Evolutionary conservation across 148 eudicot genomes (phyloP), one percentile per base, ranked within the genome.

Genomic region (Vaccinium corymbosum): DNA sequence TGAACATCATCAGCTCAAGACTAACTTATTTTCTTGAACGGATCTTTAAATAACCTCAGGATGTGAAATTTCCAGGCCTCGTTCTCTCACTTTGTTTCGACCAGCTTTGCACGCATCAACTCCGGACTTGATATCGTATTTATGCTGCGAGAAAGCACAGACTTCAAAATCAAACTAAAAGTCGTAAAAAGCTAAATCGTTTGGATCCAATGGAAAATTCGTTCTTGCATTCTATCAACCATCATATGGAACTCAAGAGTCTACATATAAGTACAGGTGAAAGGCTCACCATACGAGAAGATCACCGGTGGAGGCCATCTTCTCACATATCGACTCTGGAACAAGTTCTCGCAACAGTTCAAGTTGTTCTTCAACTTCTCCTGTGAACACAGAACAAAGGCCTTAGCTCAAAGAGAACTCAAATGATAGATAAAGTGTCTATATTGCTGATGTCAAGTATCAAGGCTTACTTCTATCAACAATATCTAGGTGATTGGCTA

Each of bases 281-380:
- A 51, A 22, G 78, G 76, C 91, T 72, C 88, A 93, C 98, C 95
- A 89, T 19, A 93, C 8, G 49, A 94, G 90, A 86, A 88, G 83
- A 85, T 91, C 94, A 38, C 99, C 98, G 79, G 89, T 91, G 16
- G 85, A 82, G 80, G 88, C 89, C 6, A 70, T 38, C 78, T 90
- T 86, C 89, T 93, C 94, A 57, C 87, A 83, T 71, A 94, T 83
- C 83, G 88, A 96, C 72, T 93, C 98, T 8, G 99, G 99, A 51
- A 87, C 95, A 17, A 94, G 84, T 87, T 96, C 98, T 87, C 86
- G 87, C 83, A 96, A 88, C 89, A 93, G 83, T 56, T 76, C 84
- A 70, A 96, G 93, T 80, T 92, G 95, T 76, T 91, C 95, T 86
- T 94, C 98, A 62, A 93, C 89, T 87, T 96, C 98, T 64, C 89